Percentiles rank a stretch among this genome's conserved stretches.
These are phyloP conservation scores for Entomortierella chlamydospora DNA, from an alignment of 192 early-diverging fungal species.

Conservation along the genomic window DNA sequence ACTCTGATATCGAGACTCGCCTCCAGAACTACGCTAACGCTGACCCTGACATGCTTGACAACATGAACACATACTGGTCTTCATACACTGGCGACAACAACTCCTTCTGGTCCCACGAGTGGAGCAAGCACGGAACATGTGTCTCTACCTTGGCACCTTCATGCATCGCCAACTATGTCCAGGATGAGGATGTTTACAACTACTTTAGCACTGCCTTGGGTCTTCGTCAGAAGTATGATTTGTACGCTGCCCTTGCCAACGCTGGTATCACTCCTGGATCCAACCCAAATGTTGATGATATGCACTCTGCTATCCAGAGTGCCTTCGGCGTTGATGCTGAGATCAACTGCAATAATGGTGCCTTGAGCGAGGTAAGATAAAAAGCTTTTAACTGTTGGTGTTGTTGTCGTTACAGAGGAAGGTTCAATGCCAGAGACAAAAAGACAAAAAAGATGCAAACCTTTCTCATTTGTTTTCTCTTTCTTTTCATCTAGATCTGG, in stretches of 20 bases:
- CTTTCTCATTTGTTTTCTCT: neutral
- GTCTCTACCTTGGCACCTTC: slow-evolving; percentile 70
- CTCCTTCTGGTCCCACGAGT: slow-evolving; percentile 85
- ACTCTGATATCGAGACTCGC: slow-evolving; percentile 63
- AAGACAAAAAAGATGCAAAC: neutral
- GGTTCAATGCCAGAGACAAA: neutral
- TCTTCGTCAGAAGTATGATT: slow-evolving; percentile 66
- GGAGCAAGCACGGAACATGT: slow-evolving; percentile 86
- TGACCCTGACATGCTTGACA: slow-evolving; percentile 35
- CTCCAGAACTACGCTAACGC: slow-evolving; percentile 54
- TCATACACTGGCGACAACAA: slow-evolving; percentile 80
- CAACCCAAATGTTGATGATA: slow-evolving; percentile 52
- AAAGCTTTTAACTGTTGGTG: neutral
- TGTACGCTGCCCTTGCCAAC: slow-evolving; percentile 60
- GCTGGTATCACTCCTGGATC: slow-evolving; percentile 63
- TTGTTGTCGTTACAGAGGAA: slow-evolving; percentile 14
- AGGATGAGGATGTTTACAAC: slow-evolving; percentile 66
- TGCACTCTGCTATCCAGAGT: slow-evolving; percentile 54
- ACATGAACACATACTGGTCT: slow-evolving; percentile 76
- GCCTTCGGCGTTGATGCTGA: slow-evolving; percentile 55
- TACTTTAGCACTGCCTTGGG: slow-evolving; percentile 68
- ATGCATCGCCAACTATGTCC: slow-evolving; percentile 63
- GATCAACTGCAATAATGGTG: slow-evolving; percentile 37
- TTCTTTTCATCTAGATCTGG: slow-evolving; percentile 27
- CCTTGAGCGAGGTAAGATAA: slow-evolving; percentile 55